A percentile compares a stretch with the other conserved stretches of the same genome.
phyloP scores from a whole-genome alignment of 305 asterid species.

The Coffea humblotiana region DNA sequence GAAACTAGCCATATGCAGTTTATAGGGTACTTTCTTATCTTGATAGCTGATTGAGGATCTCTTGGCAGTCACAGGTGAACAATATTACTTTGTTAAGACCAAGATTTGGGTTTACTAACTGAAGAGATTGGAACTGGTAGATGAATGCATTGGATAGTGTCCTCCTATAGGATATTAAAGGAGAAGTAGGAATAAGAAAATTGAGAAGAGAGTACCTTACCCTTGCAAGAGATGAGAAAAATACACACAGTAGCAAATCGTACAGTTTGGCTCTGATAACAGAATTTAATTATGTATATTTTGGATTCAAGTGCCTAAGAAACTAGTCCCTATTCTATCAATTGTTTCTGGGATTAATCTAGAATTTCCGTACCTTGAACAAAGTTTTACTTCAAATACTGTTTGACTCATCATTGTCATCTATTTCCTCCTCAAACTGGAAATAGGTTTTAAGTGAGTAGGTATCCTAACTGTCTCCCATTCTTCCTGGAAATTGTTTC shows the following conservation, averaged over 20 bases:
- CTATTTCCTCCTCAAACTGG: not conserved
- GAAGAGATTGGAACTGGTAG: not conserved
- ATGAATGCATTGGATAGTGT: not conserved
- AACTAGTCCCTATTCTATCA: not conserved
- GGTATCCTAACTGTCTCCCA: not conserved
- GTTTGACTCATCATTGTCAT: not conserved
- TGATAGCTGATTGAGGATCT: no score
- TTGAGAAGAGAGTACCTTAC: not conserved
- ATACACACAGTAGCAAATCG: not conserved
- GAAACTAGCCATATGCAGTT: not conserved
- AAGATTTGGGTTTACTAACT: not conserved
- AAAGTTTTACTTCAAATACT: not conserved
- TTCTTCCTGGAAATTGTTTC: no score
- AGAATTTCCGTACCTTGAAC: not conserved
- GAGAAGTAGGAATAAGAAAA: not conserved
- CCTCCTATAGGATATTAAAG: not conserved
- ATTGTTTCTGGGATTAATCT: not conserved
- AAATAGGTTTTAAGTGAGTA: not conserved
- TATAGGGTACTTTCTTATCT: not conserved
- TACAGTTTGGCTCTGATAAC: not conserved
- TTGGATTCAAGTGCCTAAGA: not conserved
- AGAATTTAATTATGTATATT: not conserved
- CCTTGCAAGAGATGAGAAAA: not conserved
- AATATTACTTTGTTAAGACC: not conserved
- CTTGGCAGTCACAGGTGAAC: no score